Percentiles rank a stretch among this genome's conserved stretches.
Evolutionary conservation across 202 grass and related monocot species (phyloP).

Genomic region (Saccharum hybrid): DNA sequence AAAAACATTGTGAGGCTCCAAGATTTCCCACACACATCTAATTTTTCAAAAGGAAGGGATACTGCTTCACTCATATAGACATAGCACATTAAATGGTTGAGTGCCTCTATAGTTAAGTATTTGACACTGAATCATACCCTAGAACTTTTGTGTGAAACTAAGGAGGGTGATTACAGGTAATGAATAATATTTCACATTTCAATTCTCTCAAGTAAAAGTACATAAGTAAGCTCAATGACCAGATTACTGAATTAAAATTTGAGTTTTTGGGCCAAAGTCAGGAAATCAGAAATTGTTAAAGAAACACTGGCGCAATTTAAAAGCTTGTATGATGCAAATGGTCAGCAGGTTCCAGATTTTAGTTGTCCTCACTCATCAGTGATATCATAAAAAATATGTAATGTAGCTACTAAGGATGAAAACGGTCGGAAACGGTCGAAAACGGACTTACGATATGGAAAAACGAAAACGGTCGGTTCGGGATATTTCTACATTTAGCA

Average conservation of each 20-base stretch:
- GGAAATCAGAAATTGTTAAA: slow-evolving; percentile 7
- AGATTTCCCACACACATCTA: neutral
- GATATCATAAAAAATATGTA: neutral
- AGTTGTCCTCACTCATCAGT: neutral
- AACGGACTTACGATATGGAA: too few relatives aligned
- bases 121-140: neutral
- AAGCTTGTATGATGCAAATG: slow-evolving; percentile 11
- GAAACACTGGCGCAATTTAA: neutral
- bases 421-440: too few relatives aligned
- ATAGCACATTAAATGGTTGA: neutral
- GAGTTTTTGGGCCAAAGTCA: neutral
- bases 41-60: neutral
- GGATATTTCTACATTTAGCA: too few relatives aligned
- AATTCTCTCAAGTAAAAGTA: slow-evolving; percentile 8
- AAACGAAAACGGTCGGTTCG: too few relatives aligned
- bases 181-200: neutral
- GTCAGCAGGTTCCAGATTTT: neutral
- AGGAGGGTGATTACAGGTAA: slow-evolving; percentile 9
- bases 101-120: neutral
- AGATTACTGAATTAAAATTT: neutral
- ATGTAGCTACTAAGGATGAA: too few relatives aligned
- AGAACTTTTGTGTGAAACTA: neutral
- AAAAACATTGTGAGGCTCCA: neutral
- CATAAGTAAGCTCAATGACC: neutral
- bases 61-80: neutral